Conservation (phyloP, 2,329 filamentous ascomycete species). For the Lecanoromycetidae sp. region DNA sequence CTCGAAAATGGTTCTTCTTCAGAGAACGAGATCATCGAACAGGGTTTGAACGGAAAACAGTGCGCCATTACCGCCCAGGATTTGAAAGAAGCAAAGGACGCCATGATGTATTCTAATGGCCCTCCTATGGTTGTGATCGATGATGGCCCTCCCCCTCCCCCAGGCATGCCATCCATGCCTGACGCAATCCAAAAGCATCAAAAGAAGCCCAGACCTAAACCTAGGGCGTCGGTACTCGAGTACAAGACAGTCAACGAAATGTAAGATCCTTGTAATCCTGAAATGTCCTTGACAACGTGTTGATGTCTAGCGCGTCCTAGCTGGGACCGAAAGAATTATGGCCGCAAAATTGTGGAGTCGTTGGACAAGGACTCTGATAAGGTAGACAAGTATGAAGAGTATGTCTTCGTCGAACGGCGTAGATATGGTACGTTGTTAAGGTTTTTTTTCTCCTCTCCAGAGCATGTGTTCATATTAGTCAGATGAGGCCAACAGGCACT, state of each 20-base stretch:
- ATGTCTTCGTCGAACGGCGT: constrained; percentile 3
- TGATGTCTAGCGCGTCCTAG: constrained; percentile 17
- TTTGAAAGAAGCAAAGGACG: too few relatives aligned
- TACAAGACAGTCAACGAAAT: constrained; percentile 20
- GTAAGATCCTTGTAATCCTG: constrained; percentile 11
- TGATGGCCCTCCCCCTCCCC: too few relatives aligned
- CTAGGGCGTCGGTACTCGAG: constrained; percentile 18
- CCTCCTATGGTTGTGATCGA: too few relatives aligned
- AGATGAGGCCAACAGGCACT: constrained; percentile 9
- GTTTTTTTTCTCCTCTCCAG: neutral
- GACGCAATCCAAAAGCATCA: too few relatives aligned
- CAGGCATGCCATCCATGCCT: too few relatives aligned
- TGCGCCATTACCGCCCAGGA: too few relatives aligned
- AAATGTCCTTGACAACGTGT: constrained; percentile 6
- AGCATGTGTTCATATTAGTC: neutral
- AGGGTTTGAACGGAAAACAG: too few relatives aligned
- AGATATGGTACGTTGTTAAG: neutral
- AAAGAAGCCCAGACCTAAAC: too few relatives aligned
- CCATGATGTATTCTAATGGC: too few relatives aligned
- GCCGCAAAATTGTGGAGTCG: constrained; percentile 24
- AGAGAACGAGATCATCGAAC: too few relatives aligned
- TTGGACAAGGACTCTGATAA: constrained; percentile 13
- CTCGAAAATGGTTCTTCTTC: too few relatives aligned
- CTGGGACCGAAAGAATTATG: constrained; percentile 22
- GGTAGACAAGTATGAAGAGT: constrained; percentile 8